These are phyloP conservation scores for Parathielavia hyrcaniae DNA, from an alignment of 495 filamentous ascomycete species.

Conservation along the genomic window DNA sequence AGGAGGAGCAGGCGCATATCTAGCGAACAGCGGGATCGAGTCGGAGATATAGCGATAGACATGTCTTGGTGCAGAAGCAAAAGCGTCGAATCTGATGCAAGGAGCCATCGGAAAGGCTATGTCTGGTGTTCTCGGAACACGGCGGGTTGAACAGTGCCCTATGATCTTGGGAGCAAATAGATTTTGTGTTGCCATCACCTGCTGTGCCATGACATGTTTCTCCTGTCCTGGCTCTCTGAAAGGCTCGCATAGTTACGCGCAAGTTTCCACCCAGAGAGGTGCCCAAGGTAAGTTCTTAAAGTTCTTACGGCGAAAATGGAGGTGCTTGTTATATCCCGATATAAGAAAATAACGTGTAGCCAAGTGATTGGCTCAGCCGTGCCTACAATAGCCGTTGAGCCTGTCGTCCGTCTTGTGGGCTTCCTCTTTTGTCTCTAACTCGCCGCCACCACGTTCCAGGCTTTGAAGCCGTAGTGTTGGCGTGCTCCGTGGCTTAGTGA, in stretches of 20 bases:
- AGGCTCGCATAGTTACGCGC: too few relatives aligned
- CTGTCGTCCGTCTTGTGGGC: too few relatives aligned
- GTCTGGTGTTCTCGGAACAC: constrained; percentile 12
- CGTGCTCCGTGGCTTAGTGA: neutral
- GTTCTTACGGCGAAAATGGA: too few relatives aligned
- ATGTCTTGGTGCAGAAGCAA: neutral
- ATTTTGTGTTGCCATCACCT: neutral
- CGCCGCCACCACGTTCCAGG: too few relatives aligned
- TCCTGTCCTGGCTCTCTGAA: neutral
- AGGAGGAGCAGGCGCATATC: neutral
- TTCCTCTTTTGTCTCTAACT: too few relatives aligned
- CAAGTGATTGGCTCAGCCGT: too few relatives aligned
- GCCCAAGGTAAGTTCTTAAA: too few relatives aligned
- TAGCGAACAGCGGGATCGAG: constrained; percentile 5
- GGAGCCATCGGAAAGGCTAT: constrained; percentile 4
- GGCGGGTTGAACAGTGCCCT: constrained; percentile 13
- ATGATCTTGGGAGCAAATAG: constrained; percentile 21
- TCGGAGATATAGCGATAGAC: constrained; percentile 11
- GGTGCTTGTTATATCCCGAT: neutral
- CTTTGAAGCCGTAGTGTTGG: too few relatives aligned
- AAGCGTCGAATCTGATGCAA: constrained; percentile 4
- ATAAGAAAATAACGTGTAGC: neutral
- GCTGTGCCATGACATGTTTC: neutral
- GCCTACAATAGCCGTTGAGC: too few relatives aligned
- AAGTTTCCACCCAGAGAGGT: too few relatives aligned